These are phyloP conservation scores for Aspergillus bombycis DNA, from an alignment of 2,329 filamentous ascomycete species.

Conservation along the genomic window DNA sequence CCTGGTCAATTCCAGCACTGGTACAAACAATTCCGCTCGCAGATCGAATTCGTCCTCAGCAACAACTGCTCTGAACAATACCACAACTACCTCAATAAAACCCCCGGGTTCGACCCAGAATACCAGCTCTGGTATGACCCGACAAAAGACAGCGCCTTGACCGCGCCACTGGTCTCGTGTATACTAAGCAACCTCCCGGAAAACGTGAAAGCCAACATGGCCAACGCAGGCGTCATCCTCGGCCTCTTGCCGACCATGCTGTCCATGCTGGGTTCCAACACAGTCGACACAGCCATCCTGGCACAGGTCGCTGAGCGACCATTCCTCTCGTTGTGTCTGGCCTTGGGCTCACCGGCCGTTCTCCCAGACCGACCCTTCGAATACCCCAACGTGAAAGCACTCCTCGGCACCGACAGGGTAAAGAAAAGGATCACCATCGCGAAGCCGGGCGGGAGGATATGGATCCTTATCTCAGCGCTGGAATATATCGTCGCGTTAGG, in stretches of 20 bases:
- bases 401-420: background rate
- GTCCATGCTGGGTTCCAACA: background rate
- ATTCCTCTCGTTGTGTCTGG: background rate
- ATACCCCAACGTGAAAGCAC: background rate
- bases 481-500: background rate
- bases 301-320: background rate
- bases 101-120: background rate
- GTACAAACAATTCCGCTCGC: background rate
- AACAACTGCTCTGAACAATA: background rate
- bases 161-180: background rate
- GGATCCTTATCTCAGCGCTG: background rate
- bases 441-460: background rate
- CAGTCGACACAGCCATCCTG: background rate
- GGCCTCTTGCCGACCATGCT: background rate
- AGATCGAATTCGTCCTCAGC: background rate
- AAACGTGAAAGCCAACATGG: background rate
- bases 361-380: background rate
- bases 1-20: background rate
- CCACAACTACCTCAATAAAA: background rate
- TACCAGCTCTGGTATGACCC: background rate
- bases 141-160: background rate
- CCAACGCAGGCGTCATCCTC: background rate
- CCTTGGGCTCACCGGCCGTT: background rate
- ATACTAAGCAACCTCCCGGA: background rate
- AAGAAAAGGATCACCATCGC: background rate